Percentiles rank a stretch among this genome's conserved stretches.
These are phyloP conservation scores for Flaveria brownii DNA, from an alignment of 129 eudicot genomes.

Conservation along the genomic window DNA sequence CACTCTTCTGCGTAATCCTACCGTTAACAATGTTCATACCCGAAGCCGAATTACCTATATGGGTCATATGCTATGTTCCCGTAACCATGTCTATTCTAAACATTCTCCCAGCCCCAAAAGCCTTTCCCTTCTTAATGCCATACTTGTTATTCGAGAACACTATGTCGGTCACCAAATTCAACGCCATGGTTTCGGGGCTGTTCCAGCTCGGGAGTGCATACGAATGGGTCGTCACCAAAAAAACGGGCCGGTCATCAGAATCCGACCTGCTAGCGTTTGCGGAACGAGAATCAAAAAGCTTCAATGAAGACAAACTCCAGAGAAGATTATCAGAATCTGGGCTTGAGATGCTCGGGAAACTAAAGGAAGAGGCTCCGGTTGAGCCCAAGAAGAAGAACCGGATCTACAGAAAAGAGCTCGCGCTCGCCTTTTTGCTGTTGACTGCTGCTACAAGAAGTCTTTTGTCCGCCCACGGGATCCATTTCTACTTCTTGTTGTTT, in stretches of 20 bases:
- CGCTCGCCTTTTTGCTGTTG: slow-evolving; percentile 72
- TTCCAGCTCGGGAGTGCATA: slow-evolving; percentile 95
- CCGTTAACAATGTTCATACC: slow-evolving; percentile 95
- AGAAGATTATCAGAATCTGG: slow-evolving; percentile 82
- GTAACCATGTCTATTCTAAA: slow-evolving; percentile 73
- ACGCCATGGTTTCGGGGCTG: slow-evolving; percentile 85
- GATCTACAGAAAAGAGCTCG: slow-evolving; percentile 72
- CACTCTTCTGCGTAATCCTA: slow-evolving; percentile 82
- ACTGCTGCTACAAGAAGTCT: slow-evolving; percentile 89
- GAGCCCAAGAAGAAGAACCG: slow-evolving; percentile 58
- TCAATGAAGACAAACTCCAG: slow-evolving; percentile 66
- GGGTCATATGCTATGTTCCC: slow-evolving; percentile 95
- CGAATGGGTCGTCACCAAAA: slow-evolving; percentile 95
- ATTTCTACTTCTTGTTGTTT: slow-evolving; percentile 83
- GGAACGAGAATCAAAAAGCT: slow-evolving; percentile 60
- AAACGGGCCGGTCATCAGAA: slow-evolving; percentile 84
- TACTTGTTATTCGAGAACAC: slow-evolving; percentile 88
- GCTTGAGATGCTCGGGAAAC: slow-evolving; percentile 69
- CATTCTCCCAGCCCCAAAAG: slow-evolving; percentile 85
- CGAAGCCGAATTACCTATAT: slow-evolving; percentile 74
- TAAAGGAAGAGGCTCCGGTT: slow-evolving; percentile 47
- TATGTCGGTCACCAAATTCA: slow-evolving; percentile 93
- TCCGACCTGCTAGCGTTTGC: slow-evolving; percentile 75
- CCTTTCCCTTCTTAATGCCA: slow-evolving; percentile 94
- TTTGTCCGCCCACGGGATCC: slow-evolving; percentile 85